Base-by-base conservation (phyloP, 176 grass and related monocot species). In the Lolium rigidum region DNA sequence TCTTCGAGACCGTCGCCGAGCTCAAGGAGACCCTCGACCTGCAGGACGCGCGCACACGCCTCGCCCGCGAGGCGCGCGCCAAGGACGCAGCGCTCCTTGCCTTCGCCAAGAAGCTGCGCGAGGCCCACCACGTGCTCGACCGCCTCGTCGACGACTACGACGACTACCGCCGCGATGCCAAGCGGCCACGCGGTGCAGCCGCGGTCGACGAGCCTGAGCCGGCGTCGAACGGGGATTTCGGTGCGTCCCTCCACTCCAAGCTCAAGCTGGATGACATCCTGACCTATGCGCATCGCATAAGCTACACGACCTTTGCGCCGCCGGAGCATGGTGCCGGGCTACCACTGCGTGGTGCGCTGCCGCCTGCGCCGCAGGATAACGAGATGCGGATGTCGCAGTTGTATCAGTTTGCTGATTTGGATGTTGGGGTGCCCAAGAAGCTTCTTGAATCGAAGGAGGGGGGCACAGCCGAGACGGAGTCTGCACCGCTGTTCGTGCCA, bases 241-340 rank as follows among this genome's bases (percentile, higher is more conserved):
- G 86, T 31, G 63, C 73, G 8, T 95, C 93, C 5, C 91, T 98
- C 18, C 91, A 93, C 81, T 98, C 97, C 37, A 88, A 83, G 6
- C 76, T 96, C 50, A 91, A 99, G 47, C 71, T 99, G 44, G 79
- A 99, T 3, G 94, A 99, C 62, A 77, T 99, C 20, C 79, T 99
- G 43, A 55, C 92, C 18, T 99, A 94, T 63, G 97, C 97, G 5
- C 92, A 96, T 57, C 89, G 89, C 70, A 92, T 99, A 79, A 99
- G 97, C 86, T 99, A 94, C 82, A 94, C 97, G 6, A 96, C 97
- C 18, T 99, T 99, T 78, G 97, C 97, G 2, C 97, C 97, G 3
- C 97, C 97, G 7, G 97, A 99, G 86, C 97, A 99, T 17, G 94
- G 94, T n/a, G 94, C 94, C 10, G 97, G 97, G 39, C 61, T 99